These are phyloP conservation scores for Aureobasidium sp. DNA, from an alignment of 2,329 filamentous ascomycete genomes.

Conservation along the genomic window DNA sequence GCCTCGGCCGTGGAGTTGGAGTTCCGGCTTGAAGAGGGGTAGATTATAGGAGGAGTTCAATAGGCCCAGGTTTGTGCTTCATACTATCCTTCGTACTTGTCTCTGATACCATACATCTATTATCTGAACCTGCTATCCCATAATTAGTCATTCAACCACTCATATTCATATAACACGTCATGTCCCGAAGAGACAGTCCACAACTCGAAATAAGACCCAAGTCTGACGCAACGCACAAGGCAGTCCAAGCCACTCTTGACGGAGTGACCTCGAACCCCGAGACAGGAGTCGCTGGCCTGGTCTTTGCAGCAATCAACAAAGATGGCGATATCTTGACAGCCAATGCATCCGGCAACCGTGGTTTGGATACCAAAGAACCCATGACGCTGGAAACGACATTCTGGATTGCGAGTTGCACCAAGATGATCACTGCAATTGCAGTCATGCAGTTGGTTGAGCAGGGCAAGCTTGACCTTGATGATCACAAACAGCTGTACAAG, in stretches of 20 bases:
- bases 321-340: conserved; percentile 35
- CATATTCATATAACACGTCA: not conserved
- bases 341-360: conserved; percentile 35
- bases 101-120: not conserved
- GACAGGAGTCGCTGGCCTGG: conserved; percentile 32
- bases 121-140: not conserved
- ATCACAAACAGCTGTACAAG: conserved; percentile 31
- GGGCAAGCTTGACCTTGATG: conserved; percentile 35
- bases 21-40: not conserved
- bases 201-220: not conserved
- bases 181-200: not conserved
- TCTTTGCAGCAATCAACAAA: conserved; percentile 39
- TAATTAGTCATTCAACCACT: not conserved
- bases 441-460: conserved; percentile 43
- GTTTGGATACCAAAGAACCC: conserved; percentile 35
- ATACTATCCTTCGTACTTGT: not conserved
- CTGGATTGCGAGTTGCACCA: conserved; percentile 47
- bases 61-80: not conserved
- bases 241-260: conserved; percentile 14
- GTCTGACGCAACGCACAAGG: conserved; percentile 3
- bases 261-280: conserved; percentile 17
- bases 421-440: conserved; percentile 36
- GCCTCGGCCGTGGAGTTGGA: not conserved
- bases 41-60: not conserved
- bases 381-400: conserved; percentile 56